Percentiles rank a stretch among this genome's conserved stretches.
Conservation (phyloP, 805 yeast species). For the Sugiyamaella mastotermitis region DNA sequence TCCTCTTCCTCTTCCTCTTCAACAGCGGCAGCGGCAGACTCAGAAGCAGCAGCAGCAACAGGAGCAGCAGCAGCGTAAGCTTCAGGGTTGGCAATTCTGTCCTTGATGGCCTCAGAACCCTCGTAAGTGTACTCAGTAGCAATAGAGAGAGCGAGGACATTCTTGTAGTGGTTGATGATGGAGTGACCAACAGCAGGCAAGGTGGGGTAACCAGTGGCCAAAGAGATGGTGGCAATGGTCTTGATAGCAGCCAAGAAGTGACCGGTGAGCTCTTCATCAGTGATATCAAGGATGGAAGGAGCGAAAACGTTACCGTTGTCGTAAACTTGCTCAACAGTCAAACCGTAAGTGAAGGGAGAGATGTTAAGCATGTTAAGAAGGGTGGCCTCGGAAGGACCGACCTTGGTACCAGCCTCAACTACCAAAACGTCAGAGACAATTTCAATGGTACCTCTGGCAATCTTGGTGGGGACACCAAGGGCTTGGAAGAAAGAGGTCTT, state of each 20-base stretch:
- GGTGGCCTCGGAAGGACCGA: slow-evolving; percentile 99
- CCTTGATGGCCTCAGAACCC: slow-evolving; percentile 98
- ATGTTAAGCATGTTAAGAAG: slow-evolving; percentile 99
- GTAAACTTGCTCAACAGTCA: slow-evolving; percentile 94
- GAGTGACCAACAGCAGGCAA: slow-evolving; percentile 99
- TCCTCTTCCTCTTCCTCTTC: slow-evolving; percentile 71
- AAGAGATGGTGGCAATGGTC: slow-evolving; percentile 91
- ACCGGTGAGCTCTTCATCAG: slow-evolving; percentile 90
- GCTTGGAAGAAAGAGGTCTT: slow-evolving; percentile 99
- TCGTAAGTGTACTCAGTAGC: slow-evolving; percentile 99
- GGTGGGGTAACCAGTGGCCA: slow-evolving; percentile 99
- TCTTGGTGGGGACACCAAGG: slow-evolving; percentile 99
- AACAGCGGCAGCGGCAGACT: slow-evolving; percentile 54
- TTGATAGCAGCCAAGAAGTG: slow-evolving; percentile 90
- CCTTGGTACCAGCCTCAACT: slow-evolving; percentile 77
- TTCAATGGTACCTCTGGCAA: slow-evolving; percentile 99
- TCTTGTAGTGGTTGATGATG: slow-evolving; percentile 98
- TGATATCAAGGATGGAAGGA: slow-evolving; percentile 92
- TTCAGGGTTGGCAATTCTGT: slow-evolving; percentile 99
- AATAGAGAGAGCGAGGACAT: slow-evolving; percentile 93
- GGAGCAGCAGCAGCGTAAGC: slow-evolving; percentile 99
- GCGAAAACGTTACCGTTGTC: slow-evolving; percentile 99
- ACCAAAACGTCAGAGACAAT: slow-evolving; percentile 96
- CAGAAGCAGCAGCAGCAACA: slow-evolving; percentile 77
- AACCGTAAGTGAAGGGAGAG: slow-evolving; percentile 99